Conservation (phyloP, 2,329 filamentous ascomycete species). For the Epicoccum nigrum region DNA sequence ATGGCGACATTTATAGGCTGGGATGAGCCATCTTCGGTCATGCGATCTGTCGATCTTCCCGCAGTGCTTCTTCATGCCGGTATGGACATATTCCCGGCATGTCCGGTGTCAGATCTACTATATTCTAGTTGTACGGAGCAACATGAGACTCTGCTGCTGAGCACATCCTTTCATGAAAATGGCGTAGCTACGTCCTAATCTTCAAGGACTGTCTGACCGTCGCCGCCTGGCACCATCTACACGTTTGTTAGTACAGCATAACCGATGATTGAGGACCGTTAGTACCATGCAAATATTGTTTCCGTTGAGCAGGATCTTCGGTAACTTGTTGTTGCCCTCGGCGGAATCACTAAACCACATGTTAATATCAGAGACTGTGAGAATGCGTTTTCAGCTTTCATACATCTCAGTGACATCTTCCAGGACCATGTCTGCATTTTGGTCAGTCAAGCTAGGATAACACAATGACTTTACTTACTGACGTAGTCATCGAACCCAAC, state of each 20-base stretch:
- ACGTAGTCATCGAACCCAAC: constrained; percentile 99
- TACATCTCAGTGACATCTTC: constrained; percentile 98
- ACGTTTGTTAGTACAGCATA: constrained; percentile 11
- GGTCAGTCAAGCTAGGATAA: constrained; percentile 9
- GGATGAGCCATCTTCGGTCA: not conserved
- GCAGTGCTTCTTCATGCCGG: too few species aligned
- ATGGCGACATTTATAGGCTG: too few species aligned
- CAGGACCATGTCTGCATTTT: constrained; percentile 86
- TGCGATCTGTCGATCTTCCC: not conserved
- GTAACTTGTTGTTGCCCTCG: constrained; percentile 83
- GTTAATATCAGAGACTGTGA: constrained; percentile 14
- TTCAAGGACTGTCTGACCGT: constrained; percentile 37
- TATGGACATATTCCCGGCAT: too few species aligned
- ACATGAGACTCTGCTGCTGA: too few species aligned
- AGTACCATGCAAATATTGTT: constrained; percentile 99
- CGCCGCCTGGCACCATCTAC: constrained; percentile 45
- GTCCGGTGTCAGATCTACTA: too few species aligned
- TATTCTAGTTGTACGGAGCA: not conserved
- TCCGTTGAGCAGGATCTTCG: constrained; percentile 94
- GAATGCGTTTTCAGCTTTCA: constrained; percentile 35
- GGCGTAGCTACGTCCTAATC: constrained; percentile 18
- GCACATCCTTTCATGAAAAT: not conserved
- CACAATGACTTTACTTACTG: constrained; percentile 72
- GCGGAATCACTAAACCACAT: constrained; percentile 73
- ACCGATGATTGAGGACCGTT: not conserved